phyloP scores from a whole-genome alignment of 148 eudicot species.

The Rhododendron williamsianum region DNA sequence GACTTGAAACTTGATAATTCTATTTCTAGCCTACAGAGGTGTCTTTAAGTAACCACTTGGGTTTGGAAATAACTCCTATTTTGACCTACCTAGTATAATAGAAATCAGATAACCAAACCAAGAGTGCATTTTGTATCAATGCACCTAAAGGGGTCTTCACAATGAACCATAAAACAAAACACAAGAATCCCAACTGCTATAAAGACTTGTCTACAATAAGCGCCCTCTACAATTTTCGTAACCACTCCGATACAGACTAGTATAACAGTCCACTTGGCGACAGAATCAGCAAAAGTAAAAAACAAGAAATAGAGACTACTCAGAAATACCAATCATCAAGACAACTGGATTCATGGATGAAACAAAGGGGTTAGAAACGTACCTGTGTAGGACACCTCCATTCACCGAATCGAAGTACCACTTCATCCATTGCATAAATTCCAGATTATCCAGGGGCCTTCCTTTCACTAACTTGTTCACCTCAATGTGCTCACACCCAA shows the following conservation, averaged over 20 bases:
- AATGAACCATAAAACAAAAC: background rate
- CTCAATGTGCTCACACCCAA: conserved; percentile 65
- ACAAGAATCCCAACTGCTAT: background rate
- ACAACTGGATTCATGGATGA: background rate
- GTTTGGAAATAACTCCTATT: background rate
- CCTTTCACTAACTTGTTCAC: conserved; percentile 88
- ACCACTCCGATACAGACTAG: background rate
- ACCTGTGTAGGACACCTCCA: conserved; percentile 58
- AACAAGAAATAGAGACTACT: background rate
- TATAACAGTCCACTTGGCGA: background rate
- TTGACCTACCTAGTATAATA: background rate
- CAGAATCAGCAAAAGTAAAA: background rate
- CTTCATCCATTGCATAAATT: conserved; percentile 99
- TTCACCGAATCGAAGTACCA: conserved; percentile 71
- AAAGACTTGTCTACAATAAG: background rate
- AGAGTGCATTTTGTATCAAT: background rate
- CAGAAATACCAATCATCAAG: background rate
- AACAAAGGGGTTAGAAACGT: conserved; percentile 7
- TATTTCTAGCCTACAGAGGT: background rate
- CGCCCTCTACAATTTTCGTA: background rate
- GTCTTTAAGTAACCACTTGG: background rate
- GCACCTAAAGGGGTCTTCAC: background rate
- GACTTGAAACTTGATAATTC: background rate
- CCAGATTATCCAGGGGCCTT: conserved; percentile 89
- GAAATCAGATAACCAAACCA: background rate